Base-by-base conservation (phyloP, 192 early-diverging fungal genomes). In the Phlyctochytrium arcticum region DNA sequence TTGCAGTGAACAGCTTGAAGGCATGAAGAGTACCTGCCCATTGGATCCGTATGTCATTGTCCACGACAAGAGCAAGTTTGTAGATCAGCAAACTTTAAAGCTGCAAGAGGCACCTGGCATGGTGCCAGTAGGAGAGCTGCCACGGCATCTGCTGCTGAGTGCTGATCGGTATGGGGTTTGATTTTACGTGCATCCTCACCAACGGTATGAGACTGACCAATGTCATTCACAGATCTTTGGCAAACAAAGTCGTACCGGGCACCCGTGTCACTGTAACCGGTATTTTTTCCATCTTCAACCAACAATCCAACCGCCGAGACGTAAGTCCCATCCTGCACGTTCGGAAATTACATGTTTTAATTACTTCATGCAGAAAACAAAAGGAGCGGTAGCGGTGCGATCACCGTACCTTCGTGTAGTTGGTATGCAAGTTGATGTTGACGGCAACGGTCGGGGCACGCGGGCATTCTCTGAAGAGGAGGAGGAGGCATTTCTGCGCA, bases 51-150 rank as follows among this genome's bases (percentile, higher is more conserved):
- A 87, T 71, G 77, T 95, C 29, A 89, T 99, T 48, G 84, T 94
- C 34, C 94, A 96, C 63, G 94, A 99, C 79, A 95, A 94, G 68
- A 95, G 88, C 71, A 83, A 76, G 64, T 99, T 96, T 77, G 88
- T 98, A 27, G 97, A 99, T 79, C 91, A 93, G 70, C 97, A 99
- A 77, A 86, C 87, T 6, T 80, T 99, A 57, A 99, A 99, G 75
- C 82, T 99, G 54, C 97, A 99, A 71, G 97, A 99, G 73, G 86
- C 92, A 15, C 92, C 93, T 8, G 97, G 95, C 51, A 89, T 95
- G 74, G 92, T 99, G 12, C 97, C 97, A 4, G 93, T 96, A 1
- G 97, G 97, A 65, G 97, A 99, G 72, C 80, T 99, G 35, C 97
- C 97, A 35, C 88, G 97, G 30, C 95, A 98, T 73, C 89, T 93